Base-by-base conservation (phyloP, 768 basidiomycete genomes). In the Russula virescens region DNA sequence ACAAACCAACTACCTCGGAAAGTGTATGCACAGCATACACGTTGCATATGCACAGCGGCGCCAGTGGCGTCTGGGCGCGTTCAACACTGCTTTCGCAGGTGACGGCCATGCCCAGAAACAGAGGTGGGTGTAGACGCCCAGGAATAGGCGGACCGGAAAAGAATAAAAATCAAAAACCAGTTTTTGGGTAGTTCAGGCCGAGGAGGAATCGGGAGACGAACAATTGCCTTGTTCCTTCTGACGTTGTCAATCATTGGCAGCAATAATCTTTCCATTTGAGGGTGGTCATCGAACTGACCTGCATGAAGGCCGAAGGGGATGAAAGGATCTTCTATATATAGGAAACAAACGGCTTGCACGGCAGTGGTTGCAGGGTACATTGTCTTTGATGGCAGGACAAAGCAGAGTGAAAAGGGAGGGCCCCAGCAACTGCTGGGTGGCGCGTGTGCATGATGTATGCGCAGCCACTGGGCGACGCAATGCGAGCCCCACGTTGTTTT, bases 241-340 rank as follows among this genome's bases (percentile, higher is more conserved):
- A 55, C 58, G 34, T 55, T 51, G 58, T 35, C 58, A 64, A 64
- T 38, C 14, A 38, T 40, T 42, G 58, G 40, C 25, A 64, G 58
- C 58, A 60, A 64, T 55, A 40, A 64, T 45, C 53, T 40, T 55
- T 49, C 53, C 34, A 60, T 40, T 55, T 45, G 42, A 21, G 40
- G 58, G 52, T 9, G 13, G 47, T 14, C 31, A 21, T 49, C 25
- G 46, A 35, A 48, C 25, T 49, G 31, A 31, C 31, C 31, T 31
- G 52, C 2, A 19, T n/a, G 53, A 34, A 46, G 47, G 42, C 58
- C 48, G 47, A 60, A 64, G 34, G 53, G 53, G 63, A 64, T 64
- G 63, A 64, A 64, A 64, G 58, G 52, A 40, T 21, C 25, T 43
- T 60, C 63, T 64, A 60, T 49, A 64, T 64, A 60, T 60, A 50